Evolutionary conservation across 192 early-diverging fungal species (phyloP).

Genomic region (Lobosporangium transversale): DNA sequence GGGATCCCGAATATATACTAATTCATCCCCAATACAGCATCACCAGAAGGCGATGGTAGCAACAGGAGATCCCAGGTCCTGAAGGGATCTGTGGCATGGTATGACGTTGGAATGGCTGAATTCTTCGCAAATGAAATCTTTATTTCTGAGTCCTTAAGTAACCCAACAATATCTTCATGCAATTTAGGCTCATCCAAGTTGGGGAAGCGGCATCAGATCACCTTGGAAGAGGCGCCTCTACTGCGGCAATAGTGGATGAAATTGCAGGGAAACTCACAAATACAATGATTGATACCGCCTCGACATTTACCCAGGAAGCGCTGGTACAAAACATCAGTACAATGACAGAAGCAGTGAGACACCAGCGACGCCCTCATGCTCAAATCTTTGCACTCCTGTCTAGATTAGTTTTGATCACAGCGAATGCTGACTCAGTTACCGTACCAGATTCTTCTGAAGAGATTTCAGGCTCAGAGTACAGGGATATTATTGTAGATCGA

Average conservation of each 20-base stretch:
- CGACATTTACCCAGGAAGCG: conserved; percentile 19
- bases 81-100: conserved; percentile 39
- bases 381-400: conserved; percentile 51
- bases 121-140: too few relatives aligned
- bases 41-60: conserved; percentile 20
- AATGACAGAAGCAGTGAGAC: conserved; percentile 38
- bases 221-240: neutral
- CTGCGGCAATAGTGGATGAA: conserved; percentile 16
- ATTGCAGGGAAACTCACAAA: conserved; percentile 35
- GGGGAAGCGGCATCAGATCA: neutral
- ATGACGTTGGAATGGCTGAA: too few relatives aligned
- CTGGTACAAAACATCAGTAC: conserved; percentile 37
- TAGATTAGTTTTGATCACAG: conserved; percentile 28
- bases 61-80: conserved; percentile 26
- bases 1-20: too few relatives aligned
- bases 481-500: conserved; percentile 45
- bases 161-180: neutral
- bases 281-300: conserved; percentile 30
- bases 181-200: conserved; percentile 26
- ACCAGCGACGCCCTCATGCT: conserved; percentile 29
- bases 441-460: conserved; percentile 21
- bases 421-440: conserved; percentile 11
- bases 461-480: conserved; percentile 44
- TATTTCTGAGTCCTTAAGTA: too few relatives aligned
- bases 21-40: conserved; percentile 10